These are phyloP conservation scores for Penicillium subrubescens DNA, from an alignment of 495 filamentous ascomycete genomes.

Conservation along the genomic window DNA sequence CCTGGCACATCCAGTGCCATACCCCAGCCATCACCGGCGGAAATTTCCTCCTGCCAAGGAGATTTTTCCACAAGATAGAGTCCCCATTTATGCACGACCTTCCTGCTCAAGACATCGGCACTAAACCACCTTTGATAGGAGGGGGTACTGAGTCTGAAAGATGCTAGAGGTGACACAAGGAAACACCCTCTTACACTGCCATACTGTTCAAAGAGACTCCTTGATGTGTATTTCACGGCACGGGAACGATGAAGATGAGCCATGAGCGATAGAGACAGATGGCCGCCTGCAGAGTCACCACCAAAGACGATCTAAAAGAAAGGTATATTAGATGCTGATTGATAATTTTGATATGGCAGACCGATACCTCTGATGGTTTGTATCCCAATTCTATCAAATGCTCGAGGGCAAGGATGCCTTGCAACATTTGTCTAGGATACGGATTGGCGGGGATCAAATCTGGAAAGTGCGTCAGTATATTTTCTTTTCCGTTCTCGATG, in stretches of 20 bases:
- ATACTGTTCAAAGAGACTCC: neutral
- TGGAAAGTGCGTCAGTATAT: conserved; percentile 5
- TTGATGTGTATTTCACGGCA: neutral
- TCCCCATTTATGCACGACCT: conserved; percentile 21
- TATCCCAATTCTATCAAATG: conserved; percentile 23
- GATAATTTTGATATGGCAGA: neutral
- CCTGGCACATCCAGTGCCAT: conserved; percentile 30
- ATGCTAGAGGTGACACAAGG: conserved; percentile 28
- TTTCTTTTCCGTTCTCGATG: neutral
- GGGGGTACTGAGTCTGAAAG: conserved; percentile 18
- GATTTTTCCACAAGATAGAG: conserved; percentile 15
- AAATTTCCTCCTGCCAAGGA: conserved; percentile 26
- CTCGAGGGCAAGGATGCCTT: conserved; percentile 20
- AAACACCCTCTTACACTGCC: conserved; percentile 22
- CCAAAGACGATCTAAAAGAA: conserved; percentile 25
- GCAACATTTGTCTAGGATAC: conserved; percentile 24
- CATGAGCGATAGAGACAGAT: conserved; percentile 24
- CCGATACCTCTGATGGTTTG: conserved; percentile 15
- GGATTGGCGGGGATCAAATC: conserved; percentile 20
- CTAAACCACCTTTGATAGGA: conserved; percentile 20
- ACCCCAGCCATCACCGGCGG: conserved; percentile 23
- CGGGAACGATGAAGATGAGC: conserved; percentile 19
- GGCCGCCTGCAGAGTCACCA: conserved; percentile 30
- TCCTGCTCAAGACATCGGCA: conserved; percentile 20
- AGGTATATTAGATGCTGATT: neutral